Evolutionary conservation across 345 rosid species (phyloP).

Genomic region (Hypericum perforatum): DNA sequence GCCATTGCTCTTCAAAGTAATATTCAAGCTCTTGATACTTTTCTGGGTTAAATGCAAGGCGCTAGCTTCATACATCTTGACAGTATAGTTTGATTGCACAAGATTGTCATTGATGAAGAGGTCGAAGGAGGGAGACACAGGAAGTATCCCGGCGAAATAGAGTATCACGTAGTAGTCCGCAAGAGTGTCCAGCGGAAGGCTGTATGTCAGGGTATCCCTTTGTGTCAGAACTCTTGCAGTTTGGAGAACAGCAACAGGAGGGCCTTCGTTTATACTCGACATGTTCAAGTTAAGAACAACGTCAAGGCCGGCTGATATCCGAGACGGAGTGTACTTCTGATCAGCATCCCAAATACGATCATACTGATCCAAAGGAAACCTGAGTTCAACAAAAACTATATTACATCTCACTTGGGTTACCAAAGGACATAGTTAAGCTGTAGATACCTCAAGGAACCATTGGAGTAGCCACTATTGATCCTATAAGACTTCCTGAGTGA

Average conservation of each 20-base stretch:
- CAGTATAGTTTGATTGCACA: constrained; percentile 38
- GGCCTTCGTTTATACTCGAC: constrained; percentile 42
- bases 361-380: too few relatives aligned
- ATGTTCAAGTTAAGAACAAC: constrained; percentile 21
- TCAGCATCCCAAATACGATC: too few relatives aligned
- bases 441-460: constrained; percentile 9
- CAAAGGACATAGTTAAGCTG: too few relatives aligned
- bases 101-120: constrained; percentile 48
- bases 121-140: constrained; percentile 60
- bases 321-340: constrained; percentile 46
- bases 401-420: too few relatives aligned
- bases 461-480: background rate
- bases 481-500: too few relatives aligned
- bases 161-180: constrained; percentile 64
- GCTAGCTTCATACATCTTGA: constrained; percentile 35
- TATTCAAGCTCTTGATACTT: constrained; percentile 39
- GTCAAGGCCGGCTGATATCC: constrained; percentile 36
- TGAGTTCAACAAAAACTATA: too few relatives aligned
- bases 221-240: constrained; percentile 62
- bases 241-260: constrained; percentile 61
- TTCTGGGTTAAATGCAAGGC: constrained; percentile 40
- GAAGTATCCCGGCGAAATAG: constrained; percentile 74
- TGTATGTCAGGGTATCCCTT: constrained; percentile 44
- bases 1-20: constrained; percentile 43
- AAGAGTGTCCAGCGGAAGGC: constrained; percentile 30